Base-by-base conservation (phyloP, 805 yeast genomes). In the Kodamaea kaohsiungensis region DNA sequence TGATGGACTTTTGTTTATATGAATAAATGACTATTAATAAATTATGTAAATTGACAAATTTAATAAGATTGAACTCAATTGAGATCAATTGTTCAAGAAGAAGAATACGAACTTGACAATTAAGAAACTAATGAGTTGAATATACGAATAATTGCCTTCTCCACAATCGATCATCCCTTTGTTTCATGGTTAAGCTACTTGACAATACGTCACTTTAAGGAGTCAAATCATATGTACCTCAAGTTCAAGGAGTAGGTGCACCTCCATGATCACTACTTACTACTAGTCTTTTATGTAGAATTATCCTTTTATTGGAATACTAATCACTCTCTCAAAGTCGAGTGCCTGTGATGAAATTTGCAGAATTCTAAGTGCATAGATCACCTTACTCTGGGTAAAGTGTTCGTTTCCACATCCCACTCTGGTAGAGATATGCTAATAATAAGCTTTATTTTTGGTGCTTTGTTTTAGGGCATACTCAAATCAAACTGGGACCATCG, bases 401-500 rank as follows among this genome's bases (percentile, higher is more conserved):
- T 30, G 8, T 5, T 5, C 35, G n/a, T 10, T 30, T 30, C 35
- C 35, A 30, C 35, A 5, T 12, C 35, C 35, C 35, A 30, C 35
- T 30, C 35, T 30, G 35, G 35, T 10, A 5, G 35, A 30, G 35
- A 30, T 30, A 30, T 30, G 35, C 35, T 30, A 30, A 5, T 30
- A 12, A 30, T 30, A 38, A 38, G 15, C 42, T 38, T 38, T 10
- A 38, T 30, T 30, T 30, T 30, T 3, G 13, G 35, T 30, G 35
- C 35, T 30, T 30, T n/a, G n/a, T n/a, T 10, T 12, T 2, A 30
- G 8, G 10, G 35, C 35, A 30, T 30, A 30, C 35, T 30, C 35
- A 30, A 17, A 66, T 66, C 49, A 66, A 59, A 51, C 67, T 66
- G 27, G 69, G 68, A 27, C 63, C 69, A 43, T 63, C 63, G 49